A percentile compares a stretch with the other conserved stretches of the same genome.
These are phyloP conservation scores for Ajuga reptans DNA, from an alignment of 305 asterid species.

Conservation along the genomic window DNA sequence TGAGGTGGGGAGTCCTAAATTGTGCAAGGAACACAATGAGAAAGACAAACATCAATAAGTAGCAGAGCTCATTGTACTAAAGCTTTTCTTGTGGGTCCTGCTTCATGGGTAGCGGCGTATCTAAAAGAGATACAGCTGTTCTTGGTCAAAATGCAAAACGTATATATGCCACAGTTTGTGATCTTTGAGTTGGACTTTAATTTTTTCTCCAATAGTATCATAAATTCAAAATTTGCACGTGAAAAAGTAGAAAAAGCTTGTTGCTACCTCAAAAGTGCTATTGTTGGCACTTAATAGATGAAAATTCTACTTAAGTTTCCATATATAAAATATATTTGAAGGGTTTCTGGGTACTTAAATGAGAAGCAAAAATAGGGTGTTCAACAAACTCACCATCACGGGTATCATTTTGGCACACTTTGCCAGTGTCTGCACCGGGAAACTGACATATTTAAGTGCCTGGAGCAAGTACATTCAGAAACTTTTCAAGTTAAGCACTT, in stretches of 20 bases:
- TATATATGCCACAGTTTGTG: too few relatives aligned
- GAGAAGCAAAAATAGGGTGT: constrained; percentile 12
- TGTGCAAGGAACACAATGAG: too few relatives aligned
- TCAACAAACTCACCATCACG: constrained; percentile 73
- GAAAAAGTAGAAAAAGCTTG: background rate
- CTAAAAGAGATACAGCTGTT: too few relatives aligned
- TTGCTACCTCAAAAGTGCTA: background rate
- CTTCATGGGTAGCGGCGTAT: too few relatives aligned
- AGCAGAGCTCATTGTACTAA: too few relatives aligned
- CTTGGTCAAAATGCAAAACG: too few relatives aligned
- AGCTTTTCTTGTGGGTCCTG: too few relatives aligned
- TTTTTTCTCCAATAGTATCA: too few relatives aligned
- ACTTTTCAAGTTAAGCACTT: constrained; percentile 17
- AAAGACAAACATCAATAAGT: too few relatives aligned
- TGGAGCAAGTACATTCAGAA: constrained; percentile 32
- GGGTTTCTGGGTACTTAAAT: background rate
- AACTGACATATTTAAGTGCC: constrained; percentile 98
- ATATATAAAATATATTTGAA: background rate
- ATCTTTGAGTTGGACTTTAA: too few relatives aligned
- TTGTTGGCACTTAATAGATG: background rate
- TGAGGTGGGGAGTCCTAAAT: too few relatives aligned
- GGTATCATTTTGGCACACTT: constrained; percentile 99
- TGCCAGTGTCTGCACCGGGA: constrained; percentile 95
- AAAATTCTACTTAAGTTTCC: background rate
- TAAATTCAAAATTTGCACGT: background rate